A percentile compares a stretch with the other conserved stretches of the same genome.
These are phyloP conservation scores for Porcisia hertigi DNA, from an alignment of 208 protist genomes.

Conservation along the genomic window DNA sequence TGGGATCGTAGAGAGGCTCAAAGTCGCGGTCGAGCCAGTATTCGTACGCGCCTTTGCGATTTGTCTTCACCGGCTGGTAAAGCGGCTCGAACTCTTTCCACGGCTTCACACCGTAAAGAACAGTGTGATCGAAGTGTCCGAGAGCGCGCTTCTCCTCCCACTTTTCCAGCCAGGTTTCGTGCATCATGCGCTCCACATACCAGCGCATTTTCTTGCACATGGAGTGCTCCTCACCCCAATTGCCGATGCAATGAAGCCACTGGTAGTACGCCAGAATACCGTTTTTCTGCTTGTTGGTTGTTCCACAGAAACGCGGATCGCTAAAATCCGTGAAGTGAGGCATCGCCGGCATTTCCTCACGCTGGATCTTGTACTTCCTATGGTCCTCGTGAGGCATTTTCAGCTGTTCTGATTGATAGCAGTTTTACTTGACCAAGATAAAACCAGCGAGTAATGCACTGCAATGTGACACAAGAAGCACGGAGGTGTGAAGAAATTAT, in stretches of 20 bases:
- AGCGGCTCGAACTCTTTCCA: constrained; percentile 91
- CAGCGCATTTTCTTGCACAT: constrained; percentile 93
- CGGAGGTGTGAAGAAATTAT: neutral
- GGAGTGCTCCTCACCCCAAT: constrained; percentile 91
- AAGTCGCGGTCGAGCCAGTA: constrained; percentile 89
- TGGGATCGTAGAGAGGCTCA: constrained; percentile 80
- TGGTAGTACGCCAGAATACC: constrained; percentile 90
- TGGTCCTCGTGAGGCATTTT: constrained; percentile 86
- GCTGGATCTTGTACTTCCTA: constrained; percentile 85
- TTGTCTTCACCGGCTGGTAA: constrained; percentile 89
- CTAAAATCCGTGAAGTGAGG: constrained; percentile 90
- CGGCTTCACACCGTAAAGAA: constrained; percentile 86
- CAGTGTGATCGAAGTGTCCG: constrained; percentile 87
- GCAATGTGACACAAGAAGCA: neutral
- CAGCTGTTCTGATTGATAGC: no score
- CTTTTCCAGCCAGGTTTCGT: constrained; percentile 86
- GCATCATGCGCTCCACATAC: constrained; percentile 91
- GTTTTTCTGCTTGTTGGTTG: constrained; percentile 85
- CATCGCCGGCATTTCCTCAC: constrained; percentile 76
- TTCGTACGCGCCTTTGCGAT: constrained; percentile 90
- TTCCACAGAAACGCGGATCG: constrained; percentile 74
- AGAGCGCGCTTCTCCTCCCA: constrained; percentile 89
- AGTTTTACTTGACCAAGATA: neutral
- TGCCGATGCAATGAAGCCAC: constrained; percentile 91
- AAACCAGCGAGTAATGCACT: neutral